Evolutionary conservation across 495 filamentous ascomycete genomes (phyloP), one percentile per base, ranked within the genome.

Genomic region (Penicillium cosmopolitanum): DNA sequence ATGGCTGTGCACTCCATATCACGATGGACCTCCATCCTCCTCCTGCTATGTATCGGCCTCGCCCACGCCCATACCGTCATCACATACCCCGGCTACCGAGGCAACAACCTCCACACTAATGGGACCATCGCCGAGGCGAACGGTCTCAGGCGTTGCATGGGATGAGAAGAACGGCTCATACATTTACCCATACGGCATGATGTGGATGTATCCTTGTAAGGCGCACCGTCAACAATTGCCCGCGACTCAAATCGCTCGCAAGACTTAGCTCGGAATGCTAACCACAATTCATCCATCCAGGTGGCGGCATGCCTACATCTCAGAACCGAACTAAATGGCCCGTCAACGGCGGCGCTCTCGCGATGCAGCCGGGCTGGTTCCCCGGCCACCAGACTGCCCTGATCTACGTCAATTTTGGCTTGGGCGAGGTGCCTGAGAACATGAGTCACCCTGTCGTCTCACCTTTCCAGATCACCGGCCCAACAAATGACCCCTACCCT

Each of bases 141-240:
- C 55, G 76, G 83, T 43, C 66, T 84, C n/a, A 34, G 77, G 77
- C 63, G 66, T 77, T 0, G 81, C 79, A n/a, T 72, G 67, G 28
- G 61, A 56, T 61, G 68, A 50, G 64, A 72, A 66, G 50, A 82
- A 80, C 53, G 72, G 69, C 42, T 74, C 76, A 23, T 58, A 65
- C 44, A 68, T 75, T 6, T 96, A 84, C 68, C 93, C 93, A 4
- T 96, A 91, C 66, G 95, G 96, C 76, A 94, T 96, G 91, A 90
- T 97, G 78, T 98, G 95, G 94, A 87, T 89, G 73, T 99, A 97
- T 81, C 95, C 96, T 75, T 99, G 95, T 98, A 78, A 80, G 90
- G 51, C 4, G 2, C 12, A 23, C 15, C 35, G 4, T 2, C 33
- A 18, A 12, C 11, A 34, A 19, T 3, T 15, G 13, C 43, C 44